Evolutionary conservation across 257 asterid genomes (phyloP).

Genomic region (Verbascum thapsus): DNA sequence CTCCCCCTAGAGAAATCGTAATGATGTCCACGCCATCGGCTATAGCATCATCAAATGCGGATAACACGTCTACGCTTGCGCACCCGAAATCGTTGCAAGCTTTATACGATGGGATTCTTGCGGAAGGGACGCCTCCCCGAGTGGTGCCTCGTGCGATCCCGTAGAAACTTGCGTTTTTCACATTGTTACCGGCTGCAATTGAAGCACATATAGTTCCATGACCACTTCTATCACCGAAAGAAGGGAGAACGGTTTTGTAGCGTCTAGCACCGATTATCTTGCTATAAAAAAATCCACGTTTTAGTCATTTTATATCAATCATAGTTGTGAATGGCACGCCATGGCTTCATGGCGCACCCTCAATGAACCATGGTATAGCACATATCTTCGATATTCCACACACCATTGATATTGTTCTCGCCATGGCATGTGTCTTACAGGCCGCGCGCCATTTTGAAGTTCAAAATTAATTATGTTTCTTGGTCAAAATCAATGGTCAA

Average conservation of each 20-base stretch:
- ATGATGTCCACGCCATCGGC: slow-evolving; percentile 55
- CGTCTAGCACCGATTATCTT: slow-evolving; percentile 49
- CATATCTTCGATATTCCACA: too few relatives aligned
- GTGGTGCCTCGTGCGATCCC: slow-evolving; percentile 43
- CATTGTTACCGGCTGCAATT: slow-evolving; percentile 45
- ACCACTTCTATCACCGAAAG: slow-evolving; percentile 31
- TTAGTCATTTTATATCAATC: too few relatives aligned
- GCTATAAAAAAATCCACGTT: slow-evolving; percentile 30
- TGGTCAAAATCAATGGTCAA: too few relatives aligned
- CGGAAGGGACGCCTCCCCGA: slow-evolving; percentile 46
- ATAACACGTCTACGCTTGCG: slow-evolving; percentile 6
- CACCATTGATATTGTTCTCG: too few relatives aligned
- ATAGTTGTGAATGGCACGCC: too few relatives aligned
- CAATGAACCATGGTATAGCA: too few relatives aligned
- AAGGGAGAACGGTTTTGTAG: background rate
- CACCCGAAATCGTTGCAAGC: background rate
- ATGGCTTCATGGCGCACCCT: too few relatives aligned
- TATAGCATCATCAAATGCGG: slow-evolving; percentile 54
- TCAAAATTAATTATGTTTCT: too few relatives aligned
- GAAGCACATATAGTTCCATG: slow-evolving; percentile 56
- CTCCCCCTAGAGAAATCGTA: slow-evolving; percentile 32
- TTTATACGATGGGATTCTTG: slow-evolving; percentile 44
- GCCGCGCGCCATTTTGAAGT: too few relatives aligned
- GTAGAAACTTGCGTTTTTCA: slow-evolving; percentile 31
- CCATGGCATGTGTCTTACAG: too few relatives aligned